Evolutionary conservation across 1,139 yeast species (phyloP).

Genomic region (Magnusiomyces sp.): DNA sequence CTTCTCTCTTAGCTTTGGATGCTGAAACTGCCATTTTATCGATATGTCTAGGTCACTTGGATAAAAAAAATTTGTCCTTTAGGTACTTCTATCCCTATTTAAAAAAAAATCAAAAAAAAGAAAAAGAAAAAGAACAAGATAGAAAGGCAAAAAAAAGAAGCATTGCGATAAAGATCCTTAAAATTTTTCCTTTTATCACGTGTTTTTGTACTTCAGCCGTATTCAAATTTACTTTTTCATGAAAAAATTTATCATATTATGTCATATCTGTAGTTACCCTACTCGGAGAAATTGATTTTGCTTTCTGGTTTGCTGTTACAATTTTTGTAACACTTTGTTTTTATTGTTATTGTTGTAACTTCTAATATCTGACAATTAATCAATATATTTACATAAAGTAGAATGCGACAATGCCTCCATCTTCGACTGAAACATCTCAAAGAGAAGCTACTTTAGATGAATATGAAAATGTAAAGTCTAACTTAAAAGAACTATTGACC

Average conservation of each 20-base stretch:
- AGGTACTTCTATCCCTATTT: background rate
- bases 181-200: background rate
- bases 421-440: slow-evolving; percentile 10
- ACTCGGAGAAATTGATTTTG: no score
- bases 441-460: slow-evolving; percentile 34
- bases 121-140: background rate
- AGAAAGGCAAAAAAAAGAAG: background rate
- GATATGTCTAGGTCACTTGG: background rate
- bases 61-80: background rate
- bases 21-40: slow-evolving; percentile 44
- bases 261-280: no score
- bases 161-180: background rate
- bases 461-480: slow-evolving; percentile 60
- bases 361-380: no score
- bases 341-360: no score
- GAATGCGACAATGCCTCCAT: slow-evolving; percentile 16
- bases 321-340: no score
- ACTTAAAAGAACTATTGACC: slow-evolving; percentile 55
- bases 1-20: slow-evolving; percentile 88
- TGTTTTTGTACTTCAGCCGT: no score
- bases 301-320: no score
- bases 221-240: no score
- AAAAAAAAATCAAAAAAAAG: background rate
- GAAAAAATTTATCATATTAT: no score
- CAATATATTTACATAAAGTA: background rate